Evolutionary conservation across 1,284 basidiomycete genomes (phyloP).

Genomic region (Cryptococcus jaspeensis): DNA sequence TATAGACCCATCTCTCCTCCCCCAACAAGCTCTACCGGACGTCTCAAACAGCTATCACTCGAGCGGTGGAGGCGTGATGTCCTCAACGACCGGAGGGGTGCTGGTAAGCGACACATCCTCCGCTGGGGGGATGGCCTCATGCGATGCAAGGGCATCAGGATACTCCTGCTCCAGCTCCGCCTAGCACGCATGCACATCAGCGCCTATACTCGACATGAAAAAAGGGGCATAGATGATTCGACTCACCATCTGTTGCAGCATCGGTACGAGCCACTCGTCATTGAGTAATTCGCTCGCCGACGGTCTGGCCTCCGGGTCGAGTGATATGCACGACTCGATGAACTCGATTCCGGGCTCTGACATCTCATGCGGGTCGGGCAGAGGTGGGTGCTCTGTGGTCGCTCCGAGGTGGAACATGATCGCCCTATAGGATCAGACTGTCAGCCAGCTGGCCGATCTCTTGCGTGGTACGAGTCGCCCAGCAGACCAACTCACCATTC

Average conservation of each 20-base stretch:
- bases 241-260: slow-evolving; percentile 36
- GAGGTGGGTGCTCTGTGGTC: slow-evolving; percentile 91
- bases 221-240: too few relatives aligned
- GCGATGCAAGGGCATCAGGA: slow-evolving; percentile 10
- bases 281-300: slow-evolving; percentile 80
- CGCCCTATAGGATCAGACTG: slow-evolving; percentile 60
- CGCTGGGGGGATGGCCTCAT: slow-evolving; percentile 10
- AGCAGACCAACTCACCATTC: slow-evolving; percentile 71
- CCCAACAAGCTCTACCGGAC: neutral
- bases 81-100: slow-evolving; percentile 9
- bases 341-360: slow-evolving; percentile 90
- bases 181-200: neutral
- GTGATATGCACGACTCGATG: slow-evolving; percentile 85
- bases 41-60: neutral
- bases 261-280: slow-evolving; percentile 78
- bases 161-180: slow-evolving; percentile 16
- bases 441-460: neutral
- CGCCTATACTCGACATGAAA: neutral
- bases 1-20: neutral
- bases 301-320: slow-evolving; percentile 82
- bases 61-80: slow-evolving; percentile 4
- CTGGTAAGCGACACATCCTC: slow-evolving; percentile 9
- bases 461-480: too few relatives aligned
- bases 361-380: slow-evolving; percentile 88
- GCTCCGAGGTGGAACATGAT: slow-evolving; percentile 99